phyloP scores from a whole-genome alignment of 208 protist species.

The Trypanosoma congolense region DNA sequence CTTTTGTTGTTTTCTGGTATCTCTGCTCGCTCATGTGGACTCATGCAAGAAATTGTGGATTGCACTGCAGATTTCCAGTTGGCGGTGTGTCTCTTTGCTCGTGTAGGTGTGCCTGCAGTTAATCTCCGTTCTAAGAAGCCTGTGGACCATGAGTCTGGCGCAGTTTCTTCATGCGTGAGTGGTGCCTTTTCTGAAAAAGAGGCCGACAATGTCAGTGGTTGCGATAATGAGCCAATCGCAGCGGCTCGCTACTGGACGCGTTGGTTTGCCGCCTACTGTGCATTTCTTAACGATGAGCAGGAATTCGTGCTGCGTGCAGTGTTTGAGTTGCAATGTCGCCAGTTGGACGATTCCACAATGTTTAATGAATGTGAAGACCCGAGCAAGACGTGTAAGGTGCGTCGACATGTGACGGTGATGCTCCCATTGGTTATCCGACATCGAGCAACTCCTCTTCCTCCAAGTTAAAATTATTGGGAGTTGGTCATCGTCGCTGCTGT shows the following conservation, averaged over 20 bases:
- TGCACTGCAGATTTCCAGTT: constrained; percentile 80
- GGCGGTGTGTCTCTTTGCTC: constrained; percentile 76
- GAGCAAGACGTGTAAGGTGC: no score
- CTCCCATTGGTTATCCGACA: no score
- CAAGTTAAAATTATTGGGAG: background rate
- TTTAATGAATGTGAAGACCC: background rate
- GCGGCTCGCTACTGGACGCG: constrained; percentile 40
- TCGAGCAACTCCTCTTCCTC: no score
- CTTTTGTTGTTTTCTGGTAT: constrained; percentile 66
- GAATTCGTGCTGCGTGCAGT: constrained; percentile 68
- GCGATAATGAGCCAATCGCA: background rate
- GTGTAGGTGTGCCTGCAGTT: constrained; percentile 35
- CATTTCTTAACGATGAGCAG: constrained; percentile 69
- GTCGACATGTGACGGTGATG: no score
- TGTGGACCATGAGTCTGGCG: no score
- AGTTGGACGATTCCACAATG: constrained; percentile 15
- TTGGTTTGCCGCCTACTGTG: constrained; percentile 71
- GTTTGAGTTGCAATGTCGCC: constrained; percentile 72
- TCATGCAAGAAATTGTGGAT: constrained; percentile 79
- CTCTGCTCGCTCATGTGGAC: constrained; percentile 31
- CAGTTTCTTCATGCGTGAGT: no score
- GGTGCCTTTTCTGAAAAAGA: no score
- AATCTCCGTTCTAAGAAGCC: no score
- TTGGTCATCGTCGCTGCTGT: constrained; percentile 27
- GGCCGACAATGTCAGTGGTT: background rate